These are phyloP conservation scores for Pyronema domesticum DNA, from an alignment of 495 filamentous ascomycete genomes.

Conservation along the genomic window DNA sequence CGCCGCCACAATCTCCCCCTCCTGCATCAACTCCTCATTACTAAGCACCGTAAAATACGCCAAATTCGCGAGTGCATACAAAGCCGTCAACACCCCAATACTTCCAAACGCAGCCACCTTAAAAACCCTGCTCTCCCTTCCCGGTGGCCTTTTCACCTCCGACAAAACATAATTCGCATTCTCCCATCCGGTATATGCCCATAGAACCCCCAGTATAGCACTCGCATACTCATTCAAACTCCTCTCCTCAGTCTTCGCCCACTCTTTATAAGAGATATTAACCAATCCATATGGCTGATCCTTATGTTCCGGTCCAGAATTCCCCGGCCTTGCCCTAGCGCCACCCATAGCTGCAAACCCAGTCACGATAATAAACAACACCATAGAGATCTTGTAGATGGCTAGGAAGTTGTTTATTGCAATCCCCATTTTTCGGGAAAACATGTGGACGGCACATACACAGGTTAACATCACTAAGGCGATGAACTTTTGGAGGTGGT, in stretches of 20 bases:
- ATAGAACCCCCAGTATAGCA: slow-evolving; percentile 11
- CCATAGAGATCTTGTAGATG: slow-evolving; percentile 10
- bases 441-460: slow-evolving; percentile 14
- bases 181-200: slow-evolving; percentile 17
- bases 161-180: slow-evolving; percentile 16
- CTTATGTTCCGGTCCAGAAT: too few relatives aligned
- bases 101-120: slow-evolving; percentile 13
- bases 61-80: slow-evolving; percentile 16
- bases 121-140: slow-evolving; percentile 9
- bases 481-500: slow-evolving; percentile 15
- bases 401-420: slow-evolving; percentile 13
- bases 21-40: slow-evolving; percentile 5
- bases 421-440: slow-evolving; percentile 14
- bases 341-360: slow-evolving; percentile 11
- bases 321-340: background rate
- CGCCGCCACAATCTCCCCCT: slow-evolving; percentile 12
- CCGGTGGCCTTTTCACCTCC: slow-evolving; percentile 14
- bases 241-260: background rate
- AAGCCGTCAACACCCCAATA: slow-evolving; percentile 5
- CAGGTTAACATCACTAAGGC: slow-evolving; percentile 13
- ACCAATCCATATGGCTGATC: slow-evolving; percentile 7
- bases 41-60: slow-evolving; percentile 16
- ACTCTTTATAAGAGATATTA: slow-evolving; percentile 3
- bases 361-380: slow-evolving; percentile 7
- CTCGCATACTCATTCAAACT: slow-evolving; percentile 14